These are phyloP conservation scores for Teunomyces atbi DNA, from an alignment of 805 yeast genomes.

Conservation along the genomic window DNA sequence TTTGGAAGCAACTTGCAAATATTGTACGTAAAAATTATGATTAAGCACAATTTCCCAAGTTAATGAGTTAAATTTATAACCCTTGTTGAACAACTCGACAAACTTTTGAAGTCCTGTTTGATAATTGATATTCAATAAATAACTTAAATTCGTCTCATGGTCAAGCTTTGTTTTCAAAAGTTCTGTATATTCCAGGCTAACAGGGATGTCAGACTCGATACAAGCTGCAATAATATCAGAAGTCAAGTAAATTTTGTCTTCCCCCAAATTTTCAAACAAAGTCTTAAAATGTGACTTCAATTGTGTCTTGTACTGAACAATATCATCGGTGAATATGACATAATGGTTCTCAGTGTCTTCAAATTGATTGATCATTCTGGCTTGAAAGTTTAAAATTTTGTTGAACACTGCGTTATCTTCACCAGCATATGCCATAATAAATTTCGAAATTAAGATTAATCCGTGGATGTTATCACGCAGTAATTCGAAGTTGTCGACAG, in stretches of 20 bases:
- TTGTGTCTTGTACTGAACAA: slow-evolving; percentile 9
- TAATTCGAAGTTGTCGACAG: slow-evolving; percentile 25
- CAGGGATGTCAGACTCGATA: slow-evolving; percentile 3
- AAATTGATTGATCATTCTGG: slow-evolving; percentile 32
- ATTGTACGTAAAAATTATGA: slow-evolving; percentile 22
- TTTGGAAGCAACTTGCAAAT: slow-evolving; percentile 15
- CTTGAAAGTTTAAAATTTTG: slow-evolving; percentile 26
- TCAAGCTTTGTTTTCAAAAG: slow-evolving; percentile 7
- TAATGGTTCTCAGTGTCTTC: slow-evolving; percentile 41
- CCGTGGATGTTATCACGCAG: slow-evolving; percentile 34
- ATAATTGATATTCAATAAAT: slow-evolving; percentile 27
- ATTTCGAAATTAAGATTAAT: slow-evolving; percentile 21
- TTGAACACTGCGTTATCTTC: slow-evolving; percentile 12
- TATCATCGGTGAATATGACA: slow-evolving; percentile 20
- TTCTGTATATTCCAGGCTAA: neutral
- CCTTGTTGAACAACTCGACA: slow-evolving; percentile 26
- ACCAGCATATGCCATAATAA: slow-evolving; percentile 16
- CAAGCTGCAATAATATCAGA: slow-evolving; percentile 15
- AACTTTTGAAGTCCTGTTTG: slow-evolving; percentile 26
- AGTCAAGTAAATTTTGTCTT: slow-evolving; percentile 6
- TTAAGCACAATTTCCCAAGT: slow-evolving; percentile 35
- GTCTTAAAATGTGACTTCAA: slow-evolving; percentile 11
- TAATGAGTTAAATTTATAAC: slow-evolving; percentile 26
- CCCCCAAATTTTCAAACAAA: slow-evolving; percentile 7
- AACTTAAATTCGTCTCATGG: slow-evolving; percentile 24